Evolutionary conservation across 2,329 filamentous ascomycete genomes (phyloP), one percentile per base, ranked within the genome.

Genomic region (Capronia epimyces): DNA sequence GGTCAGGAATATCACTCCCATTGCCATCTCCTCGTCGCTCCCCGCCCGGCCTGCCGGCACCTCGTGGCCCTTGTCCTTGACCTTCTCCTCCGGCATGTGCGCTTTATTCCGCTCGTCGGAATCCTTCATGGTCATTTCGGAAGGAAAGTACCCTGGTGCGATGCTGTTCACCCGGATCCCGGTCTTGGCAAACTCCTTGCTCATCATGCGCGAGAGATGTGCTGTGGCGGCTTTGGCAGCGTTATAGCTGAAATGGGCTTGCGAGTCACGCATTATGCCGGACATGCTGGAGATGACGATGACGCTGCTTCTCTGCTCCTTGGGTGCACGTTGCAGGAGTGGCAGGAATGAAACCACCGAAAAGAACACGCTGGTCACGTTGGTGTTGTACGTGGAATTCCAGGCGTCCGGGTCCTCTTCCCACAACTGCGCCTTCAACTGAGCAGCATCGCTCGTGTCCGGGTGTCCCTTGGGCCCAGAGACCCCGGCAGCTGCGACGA

Each of bases 191-290:
- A 85, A 89, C 65, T 89, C 86, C 0, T 57, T 59, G 25, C 85
- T 86, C 27, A 89, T 69, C 40, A 75, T 82, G 55, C 76, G 79
- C 43, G 80, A 81, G 57, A 89, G 65, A 46, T 79, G 77, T 27
- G 85, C 60, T 1, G 89, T 66, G 0, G 79, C 84, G 0, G 82
- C 80, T 66, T 90, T 89, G 53, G 76, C 80, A 1, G 81, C 80
- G 57, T 90, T 89, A 63, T 89, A 89, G 0, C 80, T 78, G 1
- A 74, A 77, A 62, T 90, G 86, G 0, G 85, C 83, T 64, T 89
- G 86, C 0, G 85, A 84, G 61, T 74, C 69, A 9, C 83, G 80
- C 72, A 88, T 87, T 55, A 87, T 82, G 2, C 78, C 81, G 1
- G 75, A 83, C 68, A 89, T 87, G 34, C 78, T 83, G 61, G 81